These are phyloP conservation scores for Piper betle DNA, from an alignment of 164 flowering plant genomes.

Conservation along the genomic window DNA sequence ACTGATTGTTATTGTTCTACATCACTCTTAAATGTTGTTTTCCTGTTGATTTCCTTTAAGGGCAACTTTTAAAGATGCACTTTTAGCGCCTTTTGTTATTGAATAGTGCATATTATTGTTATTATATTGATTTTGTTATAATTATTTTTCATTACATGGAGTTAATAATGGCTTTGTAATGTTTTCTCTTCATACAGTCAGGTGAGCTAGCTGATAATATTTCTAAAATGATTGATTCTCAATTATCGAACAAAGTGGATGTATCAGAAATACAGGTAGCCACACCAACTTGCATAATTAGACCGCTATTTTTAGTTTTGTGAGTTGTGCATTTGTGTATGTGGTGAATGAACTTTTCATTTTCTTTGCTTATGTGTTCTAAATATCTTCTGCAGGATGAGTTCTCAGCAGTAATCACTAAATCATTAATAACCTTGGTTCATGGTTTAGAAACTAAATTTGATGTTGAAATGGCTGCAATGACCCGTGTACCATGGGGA, in stretches of 20 bases:
- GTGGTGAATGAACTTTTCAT: neutral
- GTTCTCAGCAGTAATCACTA: conserved; percentile 82
- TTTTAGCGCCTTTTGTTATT: too few relatives aligned
- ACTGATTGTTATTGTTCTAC: neutral
- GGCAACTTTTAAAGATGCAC: too few relatives aligned
- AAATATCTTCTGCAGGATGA: conserved; percentile 86
- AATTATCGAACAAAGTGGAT: conserved; percentile 56
- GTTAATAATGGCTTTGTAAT: neutral
- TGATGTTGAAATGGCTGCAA: conserved; percentile 95
- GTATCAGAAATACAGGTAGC: conserved; percentile 95
- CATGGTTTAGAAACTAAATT: conserved; percentile 93
- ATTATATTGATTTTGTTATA: too few relatives aligned
- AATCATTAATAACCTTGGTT: conserved; percentile 75
- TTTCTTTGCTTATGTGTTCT: too few relatives aligned
- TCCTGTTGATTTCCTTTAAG: neutral
- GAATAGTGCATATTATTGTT: too few relatives aligned
- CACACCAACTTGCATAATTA: neutral
- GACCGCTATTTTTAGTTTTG: neutral
- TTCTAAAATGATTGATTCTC: conserved; percentile 75
- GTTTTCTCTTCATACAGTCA: conserved; percentile 30
- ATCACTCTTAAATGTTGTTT: too few relatives aligned
- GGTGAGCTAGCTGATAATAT: conserved; percentile 93
- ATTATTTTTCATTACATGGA: neutral
- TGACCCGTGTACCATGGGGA: conserved; percentile 93
- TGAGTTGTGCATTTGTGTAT: neutral